Conservation (phyloP, 2,329 filamentous ascomycete genomes). For the Bipolaris zeicola region DNA sequence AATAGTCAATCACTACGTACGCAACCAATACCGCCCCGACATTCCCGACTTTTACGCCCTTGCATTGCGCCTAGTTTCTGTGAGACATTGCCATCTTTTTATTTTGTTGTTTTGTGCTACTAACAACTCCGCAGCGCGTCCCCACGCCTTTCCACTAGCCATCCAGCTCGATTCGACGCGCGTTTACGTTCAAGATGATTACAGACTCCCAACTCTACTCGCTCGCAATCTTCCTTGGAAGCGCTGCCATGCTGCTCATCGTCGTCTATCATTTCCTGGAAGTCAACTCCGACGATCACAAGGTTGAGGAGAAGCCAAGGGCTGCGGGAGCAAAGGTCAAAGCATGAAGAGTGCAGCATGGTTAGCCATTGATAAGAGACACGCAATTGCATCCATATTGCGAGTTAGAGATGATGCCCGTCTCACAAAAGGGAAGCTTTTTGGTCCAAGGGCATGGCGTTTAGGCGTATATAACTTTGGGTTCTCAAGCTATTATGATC, state of each 20-base stretch:
- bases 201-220: conserved; percentile 89
- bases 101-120: conserved; percentile 3
- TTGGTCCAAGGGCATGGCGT: conserved; percentile 7
- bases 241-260: conserved; percentile 86
- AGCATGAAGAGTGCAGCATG: conserved; percentile 11
- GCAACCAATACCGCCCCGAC: conserved; percentile 8
- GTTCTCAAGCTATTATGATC: background rate
- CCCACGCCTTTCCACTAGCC: conserved; percentile 3
- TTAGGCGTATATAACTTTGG: conserved; percentile 7
- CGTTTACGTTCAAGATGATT: conserved; percentile 73
- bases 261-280: conserved; percentile 96
- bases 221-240: conserved; percentile 91
- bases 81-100: background rate
- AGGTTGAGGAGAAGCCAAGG: conserved; percentile 36
- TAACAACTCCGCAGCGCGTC: conserved; percentile 27
- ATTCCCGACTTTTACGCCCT: conserved; percentile 8
- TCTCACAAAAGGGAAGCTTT: background rate
- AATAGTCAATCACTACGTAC: conserved; percentile 11
- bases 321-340: conserved; percentile 37
- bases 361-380: background rate
- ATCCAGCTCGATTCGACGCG: conserved; percentile 26
- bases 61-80: conserved; percentile 1
- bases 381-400: background rate
- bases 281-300: conserved; percentile 74
- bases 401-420: background rate